These are phyloP conservation scores for Lignosus rhinocerotis DNA, from an alignment of 1,284 basidiomycete species.

Conservation along the genomic window DNA sequence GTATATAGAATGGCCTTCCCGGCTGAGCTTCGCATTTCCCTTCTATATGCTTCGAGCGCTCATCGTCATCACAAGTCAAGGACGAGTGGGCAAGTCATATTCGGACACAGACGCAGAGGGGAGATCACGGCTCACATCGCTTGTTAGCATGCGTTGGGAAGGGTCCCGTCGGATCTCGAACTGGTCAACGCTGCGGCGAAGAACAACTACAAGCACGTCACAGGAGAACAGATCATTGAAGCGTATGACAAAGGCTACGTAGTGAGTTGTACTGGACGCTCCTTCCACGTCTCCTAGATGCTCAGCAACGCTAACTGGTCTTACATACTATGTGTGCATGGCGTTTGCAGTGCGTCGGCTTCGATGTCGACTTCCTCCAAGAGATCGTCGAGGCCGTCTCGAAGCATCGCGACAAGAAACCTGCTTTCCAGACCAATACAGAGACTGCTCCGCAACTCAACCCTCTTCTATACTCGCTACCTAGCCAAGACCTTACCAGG, in stretches of 20 bases:
- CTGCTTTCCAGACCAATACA: not conserved
- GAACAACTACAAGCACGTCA: slow-evolving; percentile 5
- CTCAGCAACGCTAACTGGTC: too few relatives aligned
- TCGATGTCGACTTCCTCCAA: slow-evolving; percentile 25
- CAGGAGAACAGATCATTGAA: slow-evolving; percentile 15
- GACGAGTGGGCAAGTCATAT: slow-evolving; percentile 8
- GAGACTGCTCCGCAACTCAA: too few relatives aligned
- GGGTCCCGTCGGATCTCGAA: slow-evolving; percentile 14
- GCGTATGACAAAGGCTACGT: slow-evolving; percentile 25
- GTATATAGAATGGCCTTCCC: slow-evolving; percentile 14
- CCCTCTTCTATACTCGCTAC: too few relatives aligned
- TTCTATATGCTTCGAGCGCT: too few relatives aligned
- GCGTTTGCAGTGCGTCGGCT: slow-evolving; percentile 27
- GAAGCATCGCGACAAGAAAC: not conserved
- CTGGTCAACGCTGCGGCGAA: slow-evolving; percentile 8
- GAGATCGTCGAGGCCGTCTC: not conserved
- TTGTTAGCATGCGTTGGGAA: slow-evolving; percentile 5
- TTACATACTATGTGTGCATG: slow-evolving; percentile 22
- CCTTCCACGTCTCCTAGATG: not conserved
- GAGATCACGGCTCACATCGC: slow-evolving; percentile 16
- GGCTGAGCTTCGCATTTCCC: slow-evolving; percentile 5
- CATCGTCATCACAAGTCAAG: not conserved
- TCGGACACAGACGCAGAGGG: not conserved
- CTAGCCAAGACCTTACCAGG: too few relatives aligned
- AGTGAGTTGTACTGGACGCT: slow-evolving; percentile 9